Base-by-base conservation (phyloP, 164 flowering plant species). In the Saururus chinensis region DNA sequence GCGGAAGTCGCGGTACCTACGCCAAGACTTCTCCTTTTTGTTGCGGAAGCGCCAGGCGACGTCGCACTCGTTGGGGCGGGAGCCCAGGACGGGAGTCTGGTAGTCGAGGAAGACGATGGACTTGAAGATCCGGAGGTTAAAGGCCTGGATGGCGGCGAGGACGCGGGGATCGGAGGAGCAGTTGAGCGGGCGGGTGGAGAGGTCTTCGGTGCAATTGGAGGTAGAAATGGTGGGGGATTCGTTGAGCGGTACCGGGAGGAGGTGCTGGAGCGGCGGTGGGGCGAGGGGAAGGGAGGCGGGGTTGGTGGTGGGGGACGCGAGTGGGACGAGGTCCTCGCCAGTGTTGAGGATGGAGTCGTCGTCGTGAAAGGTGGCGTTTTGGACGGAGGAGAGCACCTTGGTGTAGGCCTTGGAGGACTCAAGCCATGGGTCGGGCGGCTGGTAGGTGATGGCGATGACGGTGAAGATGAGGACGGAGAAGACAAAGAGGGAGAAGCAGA, bases 371-470 rank as follows among this genome's bases (percentile, higher is more conserved):
- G 96, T 92, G 61, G 96, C 91, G 64, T 89, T 92, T 40, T 78
- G 77, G 60, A 75, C 65, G 21, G 98, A 82, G 23, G 96, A 82
- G 76, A 92, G 82, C 66, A 72, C 77, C 52, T 69, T 81, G 35
- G 96, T 86, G 6, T 88, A 64, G 51, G 96, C 93, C 9, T 84
- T 81, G 37, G 97, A 74, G 24, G 98, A 88, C 51, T 88, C 82
- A 7, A 88, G 82, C 98, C 98, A 92, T 53, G 98, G 98, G 73
- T 92, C 96, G 26, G 98, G 96, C 11, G 98, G 96, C 66, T 89
- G 96, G 77, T 88, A 92, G 24, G 96, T 89, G 66, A 92, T 76
- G 61, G 98, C 96, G 61, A 89, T 84, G 20, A 87, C 96, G 9
- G 96, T 85, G 52, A 87, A 72, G 1, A 89, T 72, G 49, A 92